A percentile compares a stretch with the other conserved stretches of the same genome.
Conservation (phyloP, 129 eudicot species). For the Flaveria linearis region DNA sequence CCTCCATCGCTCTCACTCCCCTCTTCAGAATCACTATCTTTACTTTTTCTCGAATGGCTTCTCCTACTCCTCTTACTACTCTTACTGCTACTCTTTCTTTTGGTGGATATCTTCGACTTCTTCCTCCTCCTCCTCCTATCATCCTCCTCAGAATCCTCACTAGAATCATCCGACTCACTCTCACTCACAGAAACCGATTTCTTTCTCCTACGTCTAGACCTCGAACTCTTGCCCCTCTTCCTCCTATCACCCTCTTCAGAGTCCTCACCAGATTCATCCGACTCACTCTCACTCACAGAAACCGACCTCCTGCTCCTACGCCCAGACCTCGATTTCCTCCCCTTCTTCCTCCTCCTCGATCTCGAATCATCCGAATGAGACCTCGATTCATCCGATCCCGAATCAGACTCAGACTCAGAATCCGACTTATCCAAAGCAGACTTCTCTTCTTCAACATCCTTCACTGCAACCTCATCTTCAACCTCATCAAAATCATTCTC, state of each 20-base stretch:
- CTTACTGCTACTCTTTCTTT: slow-evolving; percentile 42
- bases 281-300: slow-evolving; percentile 43
- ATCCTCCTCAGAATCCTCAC: slow-evolving; percentile 58
- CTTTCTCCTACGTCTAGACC: slow-evolving; percentile 45
- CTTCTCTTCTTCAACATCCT: slow-evolving; percentile 36
- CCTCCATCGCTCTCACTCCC: slow-evolving; percentile 44
- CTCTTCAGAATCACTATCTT: slow-evolving; percentile 39
- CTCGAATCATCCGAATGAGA: slow-evolving; percentile 42
- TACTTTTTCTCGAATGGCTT: slow-evolving; percentile 40
- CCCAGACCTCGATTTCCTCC: slow-evolving; percentile 9
- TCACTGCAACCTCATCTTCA: slow-evolving; percentile 53
- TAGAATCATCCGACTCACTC: slow-evolving; percentile 45
- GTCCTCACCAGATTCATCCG: slow-evolving; percentile 45
- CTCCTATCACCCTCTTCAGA: slow-evolving; percentile 30
- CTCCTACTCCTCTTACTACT: slow-evolving; percentile 44
- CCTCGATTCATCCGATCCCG: slow-evolving; percentile 37
- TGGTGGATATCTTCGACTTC: slow-evolving; percentile 27
- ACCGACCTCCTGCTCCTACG: slow-evolving; percentile 36
- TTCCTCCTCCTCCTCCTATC: slow-evolving; percentile 34
- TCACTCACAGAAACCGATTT: slow-evolving; percentile 49
- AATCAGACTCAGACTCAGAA: slow-evolving; percentile 39
- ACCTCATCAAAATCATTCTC: slow-evolving; percentile 46
- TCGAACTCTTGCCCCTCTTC: slow-evolving; percentile 38
- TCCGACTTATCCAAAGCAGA: slow-evolving; percentile 20
- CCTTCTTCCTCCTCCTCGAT: slow-evolving; percentile 24